Base-by-base conservation (phyloP, 441 rosid genomes). In the Lepidium campestre region DNA sequence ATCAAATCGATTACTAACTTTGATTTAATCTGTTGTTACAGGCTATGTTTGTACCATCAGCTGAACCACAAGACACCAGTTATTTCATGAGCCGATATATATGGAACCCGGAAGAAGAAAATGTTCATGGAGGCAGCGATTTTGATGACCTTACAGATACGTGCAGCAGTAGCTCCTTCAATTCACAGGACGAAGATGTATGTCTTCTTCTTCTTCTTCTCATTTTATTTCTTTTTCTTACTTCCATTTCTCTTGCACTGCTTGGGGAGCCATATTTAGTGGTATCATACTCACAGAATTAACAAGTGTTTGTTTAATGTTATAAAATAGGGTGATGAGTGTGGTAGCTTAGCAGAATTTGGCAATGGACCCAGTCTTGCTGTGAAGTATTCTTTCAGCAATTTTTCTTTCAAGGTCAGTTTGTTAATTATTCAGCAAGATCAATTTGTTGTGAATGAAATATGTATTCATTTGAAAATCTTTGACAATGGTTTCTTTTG, bases 1-100 rank as follows among this genome's bases (percentile, higher is more conserved):
- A 34, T 40, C 15, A 45, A 35, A 40, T 32, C 64, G 76, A 57
- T 47, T 55, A 55, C 35, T 27, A 68, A 63, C 7, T 39, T 35
- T 6, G 27, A 50, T 46, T 29, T 17, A 32, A 52, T 71, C 53
- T 49, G 20, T 37, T 54, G 59, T 74, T 12, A 65, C 86, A 95
- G 97, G 99, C 98, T 72, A 88, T 80, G 85, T 92, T 95, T 84
- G 90, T 90, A 72, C 99, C 99, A 79, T 72, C 86, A 49, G 85
- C 90, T 37, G 97, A 95, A 67, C 84, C 85, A 47, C 83, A 80
- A 11, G 98, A 95, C 76, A 90, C 98, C 1, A 87, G 98, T 70
- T 95, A 95, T 57, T 95, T 95, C 80, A 85, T 88, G 90, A 88
- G 99, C 80, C 79, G 98, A 10, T 86, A 90, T 67, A 83, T 91